Evolutionary conservation across 2,329 filamentous ascomycete genomes (phyloP), one percentile per base, ranked within the genome.

Genomic region (Aspergillus brunneoviolaceus): DNA sequence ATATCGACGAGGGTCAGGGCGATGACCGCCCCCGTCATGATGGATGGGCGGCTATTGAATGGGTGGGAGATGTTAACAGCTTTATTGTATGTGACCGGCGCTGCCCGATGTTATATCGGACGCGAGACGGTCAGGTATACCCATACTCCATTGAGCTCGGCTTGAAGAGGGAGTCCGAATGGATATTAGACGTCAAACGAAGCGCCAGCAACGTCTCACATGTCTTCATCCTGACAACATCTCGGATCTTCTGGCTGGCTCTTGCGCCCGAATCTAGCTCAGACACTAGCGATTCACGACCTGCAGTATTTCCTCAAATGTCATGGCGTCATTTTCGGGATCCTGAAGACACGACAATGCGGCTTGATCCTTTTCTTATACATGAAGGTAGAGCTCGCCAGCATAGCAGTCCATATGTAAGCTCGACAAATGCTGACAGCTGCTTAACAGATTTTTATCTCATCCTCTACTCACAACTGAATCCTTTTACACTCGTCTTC

Each of bases 291-390:
- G 61, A 51, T 45, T 47, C 61, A 3, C 63, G 65, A 27, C 62
- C 72, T n/a, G 69, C 74, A 62, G 66, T 79, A 12, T 66, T 68
- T 14, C 70, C 79, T 49, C 65, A 81, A 27, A 63, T 83, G 2
- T 78, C 79, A 7, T 82, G 84, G 77, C 75, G 75, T 50, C 85
- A 88, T 72, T 87, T 82, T 66, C 77, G 82, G 49, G 78, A 82
- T 58, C 65, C 75, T 0, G 80, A 84, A 57, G 85, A 87, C 66
- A 77, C 77, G 10, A 84, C 80, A 31, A 70, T 87, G 33, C 75
- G 74, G 21, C 60, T 81, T 29, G 68, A 71, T 45, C 63, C 74
- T 55, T 31, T 79, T 29, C 55, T 72, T 57, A 56, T 73, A 31
- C 62, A 69, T 29, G 63, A 70, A 57, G 70, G 77, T 79, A 73